Percentiles rank a stretch among this genome's conserved stretches.
Evolutionary conservation across 2,329 filamentous ascomycete species (phyloP).

Genomic region (Venturia oleaginea): DNA sequence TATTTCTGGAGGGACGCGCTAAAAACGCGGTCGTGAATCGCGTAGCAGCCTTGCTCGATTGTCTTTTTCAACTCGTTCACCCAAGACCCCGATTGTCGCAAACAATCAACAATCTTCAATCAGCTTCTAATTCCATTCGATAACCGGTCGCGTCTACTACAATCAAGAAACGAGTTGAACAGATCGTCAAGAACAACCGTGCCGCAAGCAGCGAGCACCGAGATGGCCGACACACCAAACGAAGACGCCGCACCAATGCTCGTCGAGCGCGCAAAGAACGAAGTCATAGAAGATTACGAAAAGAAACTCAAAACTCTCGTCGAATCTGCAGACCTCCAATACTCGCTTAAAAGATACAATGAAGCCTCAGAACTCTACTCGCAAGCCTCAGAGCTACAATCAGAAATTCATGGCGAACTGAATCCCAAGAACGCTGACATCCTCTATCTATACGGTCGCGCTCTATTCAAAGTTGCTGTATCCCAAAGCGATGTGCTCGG

Average conservation of each 20-base stretch:
- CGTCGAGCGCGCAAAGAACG: constrained; percentile 20
- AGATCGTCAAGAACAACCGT: background rate
- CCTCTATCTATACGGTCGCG: constrained; percentile 87
- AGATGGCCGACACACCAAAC: constrained; percentile 14
- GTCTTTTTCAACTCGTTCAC: background rate
- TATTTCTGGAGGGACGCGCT: background rate
- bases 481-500: constrained; percentile 91
- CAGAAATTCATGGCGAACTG: constrained; percentile 86
- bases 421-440: constrained; percentile 84
- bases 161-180: background rate
- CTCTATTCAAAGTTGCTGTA: constrained; percentile 87
- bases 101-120: background rate
- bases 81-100: background rate
- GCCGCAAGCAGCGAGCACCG: background rate
- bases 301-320: constrained; percentile 66
- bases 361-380: constrained; percentile 82
- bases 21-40: background rate
- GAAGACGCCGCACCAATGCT: constrained; percentile 32
- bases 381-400: constrained; percentile 80
- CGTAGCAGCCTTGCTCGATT: background rate
- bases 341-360: constrained; percentile 80
- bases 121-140: background rate
- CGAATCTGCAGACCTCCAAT: constrained; percentile 73
- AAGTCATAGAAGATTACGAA: background rate
- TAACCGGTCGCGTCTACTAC: background rate